phyloP scores from a whole-genome alignment of 345 rosid genomes.

The Linum lewisii region DNA sequence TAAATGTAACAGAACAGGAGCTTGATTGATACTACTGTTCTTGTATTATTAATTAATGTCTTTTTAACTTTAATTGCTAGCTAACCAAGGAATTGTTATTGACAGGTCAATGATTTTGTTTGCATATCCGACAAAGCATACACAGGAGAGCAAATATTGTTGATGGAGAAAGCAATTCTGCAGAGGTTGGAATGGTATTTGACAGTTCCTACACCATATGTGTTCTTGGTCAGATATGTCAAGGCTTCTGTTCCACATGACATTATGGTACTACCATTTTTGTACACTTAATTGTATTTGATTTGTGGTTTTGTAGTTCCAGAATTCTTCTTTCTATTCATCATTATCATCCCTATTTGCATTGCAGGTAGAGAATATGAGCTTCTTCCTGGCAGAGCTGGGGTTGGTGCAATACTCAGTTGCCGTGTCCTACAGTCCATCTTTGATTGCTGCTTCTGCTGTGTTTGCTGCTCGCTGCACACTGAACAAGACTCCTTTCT shows the following conservation, averaged over 20 bases:
- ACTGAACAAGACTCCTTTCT: constrained; percentile 44
- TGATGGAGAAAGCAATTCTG: constrained; percentile 71
- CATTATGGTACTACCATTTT: constrained; percentile 29
- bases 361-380: constrained; percentile 65
- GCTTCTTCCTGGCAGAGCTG: constrained; percentile 58
- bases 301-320: too few relatives aligned
- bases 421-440: constrained; percentile 33
- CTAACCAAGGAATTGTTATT: background rate
- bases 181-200: constrained; percentile 70
- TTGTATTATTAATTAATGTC: background rate
- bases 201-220: constrained; percentile 80
- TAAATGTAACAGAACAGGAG: too few relatives aligned
- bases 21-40: background rate
- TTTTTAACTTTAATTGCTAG: background rate
- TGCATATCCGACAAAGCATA: constrained; percentile 81
- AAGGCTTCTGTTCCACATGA: constrained; percentile 63
- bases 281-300: background rate
- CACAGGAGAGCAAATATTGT: constrained; percentile 55
- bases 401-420: constrained; percentile 62
- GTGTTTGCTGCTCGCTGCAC: constrained; percentile 86
- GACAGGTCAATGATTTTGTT: constrained; percentile 76
- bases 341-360: background rate
- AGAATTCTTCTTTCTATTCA: background rate
- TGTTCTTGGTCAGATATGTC: constrained; percentile 64
- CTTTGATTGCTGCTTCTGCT: constrained; percentile 78